Conservation (phyloP, 768 basidiomycete genomes). For the Boletales sp. region DNA sequence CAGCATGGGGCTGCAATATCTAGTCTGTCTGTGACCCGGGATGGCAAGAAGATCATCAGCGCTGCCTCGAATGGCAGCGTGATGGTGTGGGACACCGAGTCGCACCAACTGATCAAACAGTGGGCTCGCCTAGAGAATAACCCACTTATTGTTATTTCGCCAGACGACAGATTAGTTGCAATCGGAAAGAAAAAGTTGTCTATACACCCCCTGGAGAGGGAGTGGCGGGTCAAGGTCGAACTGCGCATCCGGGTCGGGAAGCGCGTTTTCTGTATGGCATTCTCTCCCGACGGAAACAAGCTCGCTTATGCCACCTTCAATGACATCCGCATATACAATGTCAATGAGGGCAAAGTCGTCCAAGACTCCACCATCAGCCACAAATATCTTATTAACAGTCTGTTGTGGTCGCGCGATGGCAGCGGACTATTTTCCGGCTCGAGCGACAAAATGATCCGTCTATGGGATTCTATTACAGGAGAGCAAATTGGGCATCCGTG, state of each 20-base stretch:
- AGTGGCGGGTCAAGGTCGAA: neutral
- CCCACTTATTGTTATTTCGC: neutral
- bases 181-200: neutral
- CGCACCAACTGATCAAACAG: neutral
- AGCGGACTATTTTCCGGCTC: constrained; percentile 2
- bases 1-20: neutral
- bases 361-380: neutral
- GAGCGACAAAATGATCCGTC: neutral
- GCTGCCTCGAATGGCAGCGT: neutral
- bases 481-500: too few species aligned
- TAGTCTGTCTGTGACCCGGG: neutral
- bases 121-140: neutral
- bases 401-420: constrained; percentile 6
- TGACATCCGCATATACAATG: neutral
- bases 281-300: constrained; percentile 2
- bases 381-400: neutral
- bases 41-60: constrained; percentile 1
- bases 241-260: neutral
- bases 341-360: neutral
- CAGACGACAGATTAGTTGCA: neutral
- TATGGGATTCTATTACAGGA: neutral
- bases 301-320: neutral
- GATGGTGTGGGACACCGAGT: neutral
- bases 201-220: neutral
- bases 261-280: neutral